Percentiles rank a stretch among this genome's conserved stretches.
phyloP scores from a whole-genome alignment of 305 asterid species.

The Solanum hybrid region DNA sequence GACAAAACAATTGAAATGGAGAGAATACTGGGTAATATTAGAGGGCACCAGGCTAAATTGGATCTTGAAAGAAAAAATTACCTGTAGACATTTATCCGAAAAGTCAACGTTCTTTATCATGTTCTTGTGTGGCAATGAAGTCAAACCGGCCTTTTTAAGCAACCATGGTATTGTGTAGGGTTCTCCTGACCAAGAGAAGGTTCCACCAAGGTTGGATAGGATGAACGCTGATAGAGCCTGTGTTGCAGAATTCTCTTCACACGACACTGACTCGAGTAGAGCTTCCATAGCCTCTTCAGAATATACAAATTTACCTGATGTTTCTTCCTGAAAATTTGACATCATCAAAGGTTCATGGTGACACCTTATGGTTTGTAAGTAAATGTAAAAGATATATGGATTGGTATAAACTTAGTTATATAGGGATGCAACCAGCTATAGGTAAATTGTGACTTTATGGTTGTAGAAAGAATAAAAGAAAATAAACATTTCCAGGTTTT shows the following conservation, averaged over 20 bases:
- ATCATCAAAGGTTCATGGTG: slow-evolving; percentile 1
- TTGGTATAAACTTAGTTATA: neutral
- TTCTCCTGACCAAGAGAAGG: slow-evolving; percentile 82
- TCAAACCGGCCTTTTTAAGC: slow-evolving; percentile 64
- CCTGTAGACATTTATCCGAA: slow-evolving; percentile 61
- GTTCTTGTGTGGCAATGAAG: slow-evolving; percentile 47
- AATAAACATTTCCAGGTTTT: neutral
- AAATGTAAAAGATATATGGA: neutral
- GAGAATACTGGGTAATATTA: neutral
- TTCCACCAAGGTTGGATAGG: slow-evolving; percentile 77
- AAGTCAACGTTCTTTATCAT: slow-evolving; percentile 65
- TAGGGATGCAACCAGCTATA: neutral
- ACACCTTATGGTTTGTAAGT: neutral
- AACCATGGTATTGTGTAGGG: slow-evolving; percentile 76
- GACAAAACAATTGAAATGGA: neutral
- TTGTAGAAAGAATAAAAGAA: neutral
- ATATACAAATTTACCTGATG: slow-evolving; percentile 28
- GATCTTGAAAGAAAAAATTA: slow-evolving; percentile 9
- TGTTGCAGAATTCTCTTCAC: slow-evolving; percentile 35
- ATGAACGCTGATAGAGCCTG: slow-evolving; percentile 60
- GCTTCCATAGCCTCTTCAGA: slow-evolving; percentile 56
- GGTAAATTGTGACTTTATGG: neutral
- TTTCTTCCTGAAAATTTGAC: slow-evolving; percentile 55
- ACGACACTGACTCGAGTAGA: slow-evolving; percentile 41
- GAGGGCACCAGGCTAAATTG: neutral